These are phyloP conservation scores for Halenospora varia DNA, from an alignment of 495 filamentous ascomycete species.

Conservation along the genomic window DNA sequence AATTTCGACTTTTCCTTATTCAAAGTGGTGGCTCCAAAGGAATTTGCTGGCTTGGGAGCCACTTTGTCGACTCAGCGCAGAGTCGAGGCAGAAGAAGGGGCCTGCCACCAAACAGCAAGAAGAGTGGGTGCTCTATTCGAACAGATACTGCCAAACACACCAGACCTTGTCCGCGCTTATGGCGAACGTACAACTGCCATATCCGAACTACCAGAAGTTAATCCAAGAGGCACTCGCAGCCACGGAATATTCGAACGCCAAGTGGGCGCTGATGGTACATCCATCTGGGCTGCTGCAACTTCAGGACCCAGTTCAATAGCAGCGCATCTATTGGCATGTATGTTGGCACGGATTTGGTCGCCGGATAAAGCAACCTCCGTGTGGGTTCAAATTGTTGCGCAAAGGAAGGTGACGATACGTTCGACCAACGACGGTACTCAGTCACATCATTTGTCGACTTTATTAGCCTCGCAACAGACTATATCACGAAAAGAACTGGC, in stretches of 20 bases:
- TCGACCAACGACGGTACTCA: neutral
- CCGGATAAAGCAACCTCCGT: conserved; percentile 31
- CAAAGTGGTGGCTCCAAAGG: conserved; percentile 28
- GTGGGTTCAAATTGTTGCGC: conserved; percentile 27
- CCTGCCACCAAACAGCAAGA: conserved; percentile 27
- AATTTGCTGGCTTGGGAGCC: conserved; percentile 25
- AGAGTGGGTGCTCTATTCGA: conserved; percentile 31
- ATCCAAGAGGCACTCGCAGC: conserved; percentile 9
- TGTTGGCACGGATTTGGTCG: conserved; percentile 30
- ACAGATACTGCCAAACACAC: conserved; percentile 26
- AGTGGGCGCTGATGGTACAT: conserved; percentile 29
- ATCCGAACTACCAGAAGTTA: conserved; percentile 11
- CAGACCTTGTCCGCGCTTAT: conserved; percentile 33
- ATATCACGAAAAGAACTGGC: conserved; percentile 28
- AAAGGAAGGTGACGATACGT: conserved; percentile 2
- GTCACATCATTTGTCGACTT: neutral
- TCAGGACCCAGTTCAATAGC: conserved; percentile 28
- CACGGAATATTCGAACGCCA: conserved; percentile 16
- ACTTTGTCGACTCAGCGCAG: conserved; percentile 20
- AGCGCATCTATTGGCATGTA: conserved; percentile 32
- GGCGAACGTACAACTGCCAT: conserved; percentile 37
- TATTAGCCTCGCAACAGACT: conserved; percentile 20
- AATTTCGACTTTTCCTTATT: conserved; percentile 35
- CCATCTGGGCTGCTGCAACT: conserved; percentile 38
- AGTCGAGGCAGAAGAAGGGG: conserved; percentile 28